Evolutionary conservation across 1,139 yeast genomes (phyloP), one percentile per base, ranked within the genome.

Genomic region (Kazachstania sp.): DNA sequence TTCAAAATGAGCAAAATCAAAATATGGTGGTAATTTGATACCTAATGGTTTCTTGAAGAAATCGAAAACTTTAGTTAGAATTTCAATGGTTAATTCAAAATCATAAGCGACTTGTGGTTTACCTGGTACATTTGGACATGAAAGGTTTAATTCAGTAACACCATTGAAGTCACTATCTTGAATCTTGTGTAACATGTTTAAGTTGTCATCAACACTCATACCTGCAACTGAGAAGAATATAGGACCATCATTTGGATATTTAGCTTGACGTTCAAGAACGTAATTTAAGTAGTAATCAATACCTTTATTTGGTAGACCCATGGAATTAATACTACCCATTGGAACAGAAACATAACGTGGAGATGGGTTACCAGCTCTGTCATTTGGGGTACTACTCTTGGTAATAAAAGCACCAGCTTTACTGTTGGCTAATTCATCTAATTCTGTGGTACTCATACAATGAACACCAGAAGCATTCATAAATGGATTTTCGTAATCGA

Each of bases 71-170:
- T 65, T 63, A 6, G 68, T 64, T 43, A 86, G 63, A 23, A 86
- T 70, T 30, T 70, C 66, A 42, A 73, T 68, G 0, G 86, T 71
- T 16, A 79, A 58, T 13, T 74, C 77, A 43, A 78, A 75, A 32
- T 76, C 77, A 29, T 82, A 67, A 18, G 79, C 81, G 0, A 86
- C 82, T 57, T 82, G 85, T 37, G 64, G 64, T 45, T 60, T 58
- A 36, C 64, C 64, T n/a, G 64, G 63, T 19, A 60, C 63, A 42
- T 60, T 60, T 15, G 64, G 64, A 46, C 64, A 60, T 2, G 64
- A 60, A 32, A 59, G 40, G 43, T 60, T 60, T 20, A 60, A 44
- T 45, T 60, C 64, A 3, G 61, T 57, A 29, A 57, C 43, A 23
- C 63, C 64, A 34, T 50, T 43, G 40, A 56, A 60, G 2, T 49